A percentile compares a stretch with the other conserved stretches of the same genome.
These are phyloP conservation scores for Domatiomyces globalis DNA, from an alignment of 2,329 filamentous ascomycete genomes.

Conservation along the genomic window DNA sequence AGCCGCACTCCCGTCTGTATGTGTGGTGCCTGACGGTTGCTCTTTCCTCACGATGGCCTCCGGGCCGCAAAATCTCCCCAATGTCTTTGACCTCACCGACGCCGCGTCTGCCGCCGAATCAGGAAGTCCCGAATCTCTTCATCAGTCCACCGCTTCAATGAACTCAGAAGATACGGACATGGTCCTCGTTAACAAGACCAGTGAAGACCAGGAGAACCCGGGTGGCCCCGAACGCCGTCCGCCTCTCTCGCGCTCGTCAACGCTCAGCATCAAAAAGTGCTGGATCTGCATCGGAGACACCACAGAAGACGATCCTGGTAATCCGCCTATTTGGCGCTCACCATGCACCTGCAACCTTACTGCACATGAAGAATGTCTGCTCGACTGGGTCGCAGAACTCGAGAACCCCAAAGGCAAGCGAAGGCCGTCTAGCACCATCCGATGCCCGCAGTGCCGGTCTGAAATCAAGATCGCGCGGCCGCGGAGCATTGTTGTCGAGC, in stretches of 20 bases:
- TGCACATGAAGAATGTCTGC: conserved; percentile 76
- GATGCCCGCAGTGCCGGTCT: conserved; percentile 81
- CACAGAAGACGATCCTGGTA: conserved; percentile 47
- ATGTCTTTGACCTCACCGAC: neutral
- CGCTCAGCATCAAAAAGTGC: conserved; percentile 35
- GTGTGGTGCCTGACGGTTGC: too few species aligned
- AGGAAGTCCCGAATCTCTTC: conserved; percentile 1
- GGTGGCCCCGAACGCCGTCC: conserved; percentile 7
- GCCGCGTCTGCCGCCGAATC: neutral
- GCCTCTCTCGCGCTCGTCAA: conserved; percentile 21
- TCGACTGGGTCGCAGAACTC: conserved; percentile 87
- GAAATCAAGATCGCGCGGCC: conserved; percentile 64
- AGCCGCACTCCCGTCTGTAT: too few species aligned
- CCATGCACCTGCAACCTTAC: conserved; percentile 84
- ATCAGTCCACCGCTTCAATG: conserved; percentile 7
- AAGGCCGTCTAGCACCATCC: conserved; percentile 42
- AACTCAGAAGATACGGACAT: conserved; percentile 19
- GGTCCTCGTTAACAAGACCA: conserved; percentile 11
- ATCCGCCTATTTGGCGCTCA: conserved; percentile 56
- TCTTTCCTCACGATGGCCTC: neutral
- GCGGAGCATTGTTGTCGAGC: conserved; percentile 55
- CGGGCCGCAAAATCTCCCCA: neutral
- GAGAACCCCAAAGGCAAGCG: conserved; percentile 47
- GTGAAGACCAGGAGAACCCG: neutral
- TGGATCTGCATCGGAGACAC: conserved; percentile 58